Evolutionary conservation across 768 basidiomycete genomes (phyloP).

Genomic region (Hericium coralloides): DNA sequence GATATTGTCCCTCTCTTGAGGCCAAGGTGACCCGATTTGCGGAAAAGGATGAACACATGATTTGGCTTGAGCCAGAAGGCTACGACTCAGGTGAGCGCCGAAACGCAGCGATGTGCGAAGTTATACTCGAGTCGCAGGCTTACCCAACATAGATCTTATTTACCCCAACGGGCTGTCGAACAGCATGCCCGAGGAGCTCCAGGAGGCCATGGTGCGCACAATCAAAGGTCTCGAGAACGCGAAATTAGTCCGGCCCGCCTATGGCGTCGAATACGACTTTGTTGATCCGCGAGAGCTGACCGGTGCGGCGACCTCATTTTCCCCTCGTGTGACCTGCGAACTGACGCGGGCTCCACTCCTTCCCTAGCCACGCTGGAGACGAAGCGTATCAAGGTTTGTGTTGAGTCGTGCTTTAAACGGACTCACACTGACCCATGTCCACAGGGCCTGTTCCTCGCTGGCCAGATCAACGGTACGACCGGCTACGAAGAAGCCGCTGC

Average conservation of each 20-base stretch:
- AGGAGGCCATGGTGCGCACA: constrained; percentile 76
- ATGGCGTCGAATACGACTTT: constrained; percentile 91
- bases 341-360: neutral
- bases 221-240: constrained; percentile 81
- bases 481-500: constrained; percentile 94
- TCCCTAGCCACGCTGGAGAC: constrained; percentile 71
- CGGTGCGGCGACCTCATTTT: constrained; percentile 32
- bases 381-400: constrained; percentile 58
- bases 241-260: constrained; percentile 76
- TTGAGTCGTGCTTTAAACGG: neutral
- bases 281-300: constrained; percentile 77
- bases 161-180: constrained; percentile 90
- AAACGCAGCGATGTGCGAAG: neutral
- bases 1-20: constrained; percentile 89
- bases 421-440: neutral
- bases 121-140: neutral
- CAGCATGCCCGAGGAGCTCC: constrained; percentile 79
- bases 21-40: constrained; percentile 78
- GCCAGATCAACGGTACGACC: constrained; percentile 56
- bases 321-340: neutral
- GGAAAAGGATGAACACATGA: constrained; percentile 56
- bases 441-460: constrained; percentile 32
- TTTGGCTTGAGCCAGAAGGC: constrained; percentile 92
- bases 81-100: constrained; percentile 62
- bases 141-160: constrained; percentile 49